A percentile compares a stretch with the other conserved stretches of the same genome.
These are phyloP conservation scores for Margaritispora aquatica DNA, from an alignment of 495 filamentous ascomycete genomes.

Conservation along the genomic window DNA sequence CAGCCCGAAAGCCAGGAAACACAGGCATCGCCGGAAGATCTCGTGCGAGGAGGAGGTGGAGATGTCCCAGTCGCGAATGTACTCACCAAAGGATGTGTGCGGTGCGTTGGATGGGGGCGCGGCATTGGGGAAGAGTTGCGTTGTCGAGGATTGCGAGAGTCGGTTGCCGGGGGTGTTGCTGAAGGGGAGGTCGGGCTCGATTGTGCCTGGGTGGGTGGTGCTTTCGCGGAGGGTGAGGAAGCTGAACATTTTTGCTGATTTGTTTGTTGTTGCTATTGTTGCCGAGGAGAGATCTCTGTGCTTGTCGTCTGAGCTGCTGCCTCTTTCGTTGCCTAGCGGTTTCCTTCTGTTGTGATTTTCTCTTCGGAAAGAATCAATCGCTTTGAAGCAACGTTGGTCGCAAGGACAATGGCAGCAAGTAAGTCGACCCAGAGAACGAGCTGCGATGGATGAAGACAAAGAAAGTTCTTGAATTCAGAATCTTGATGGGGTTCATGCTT, in stretches of 20 bases:
- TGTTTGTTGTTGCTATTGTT: neutral
- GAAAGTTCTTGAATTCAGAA: too few species aligned
- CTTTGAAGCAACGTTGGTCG: too few species aligned
- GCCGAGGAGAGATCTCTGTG: too few species aligned
- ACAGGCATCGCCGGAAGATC: neutral
- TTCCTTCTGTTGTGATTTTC: too few species aligned
- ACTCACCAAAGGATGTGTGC: conserved; percentile 1
- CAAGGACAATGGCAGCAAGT: too few species aligned
- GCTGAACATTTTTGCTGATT: neutral
- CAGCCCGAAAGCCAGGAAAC: conserved; percentile 1
- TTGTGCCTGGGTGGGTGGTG: neutral
- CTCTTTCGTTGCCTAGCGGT: too few species aligned
- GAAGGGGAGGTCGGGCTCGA: neutral
- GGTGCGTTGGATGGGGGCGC: neutral
- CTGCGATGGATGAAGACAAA: too few species aligned
- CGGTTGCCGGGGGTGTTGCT: neutral
- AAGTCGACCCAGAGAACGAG: too few species aligned
- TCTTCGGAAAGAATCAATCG: too few species aligned
- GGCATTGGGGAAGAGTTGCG: neutral
- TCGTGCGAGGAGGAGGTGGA: too few species aligned
- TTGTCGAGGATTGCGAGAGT: neutral
- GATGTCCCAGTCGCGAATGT: neutral
- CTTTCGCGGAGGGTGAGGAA: conserved; percentile 6
- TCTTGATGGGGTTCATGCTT: too few species aligned
- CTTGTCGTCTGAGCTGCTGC: too few species aligned